Base-by-base conservation (phyloP, 2,329 filamentous ascomycete species). In the Colletotrichum coccodes region DNA sequence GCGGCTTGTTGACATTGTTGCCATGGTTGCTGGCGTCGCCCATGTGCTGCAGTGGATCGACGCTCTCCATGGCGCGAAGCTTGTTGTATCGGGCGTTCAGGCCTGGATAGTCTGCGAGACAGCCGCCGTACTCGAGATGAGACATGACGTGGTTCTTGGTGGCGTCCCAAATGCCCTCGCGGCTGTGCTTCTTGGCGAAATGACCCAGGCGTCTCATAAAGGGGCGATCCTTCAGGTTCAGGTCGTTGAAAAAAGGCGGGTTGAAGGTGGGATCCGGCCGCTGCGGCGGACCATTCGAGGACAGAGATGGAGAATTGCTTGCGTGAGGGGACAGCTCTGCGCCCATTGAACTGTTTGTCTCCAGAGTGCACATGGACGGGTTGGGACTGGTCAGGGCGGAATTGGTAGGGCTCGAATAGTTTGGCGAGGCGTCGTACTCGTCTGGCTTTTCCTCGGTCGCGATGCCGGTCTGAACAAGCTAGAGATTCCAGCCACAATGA, bases 71-170 rank as follows among this genome's bases (percentile, higher is more conserved):
- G 2, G 86, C 87, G 61, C 93, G 87, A 30, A 97, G 81, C 47
- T 81, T 87, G 28, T 85, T 84, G 79, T 97, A 97, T 30, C 94
- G 86, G 42, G 82, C 82, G 71, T 90, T 91, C 34, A 97, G 84
- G 11, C 89, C 89, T 2, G 85, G 82, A 71, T 91, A 94, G 76
- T 97, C 94, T 52, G 94, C 91, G 75, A 97, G 87, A 66, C 92
- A 92, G 26, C 91, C 88, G 4, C 93, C 94, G 76, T 95, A 97
- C 75, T 97, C 94, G 16, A 97, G 78, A 75, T 97, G 93, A 1
- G 93, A 94, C 72, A 91, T 87, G 56, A 97, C 85, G 72, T 95
- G 91, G 57, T 90, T 87, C 61, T 90, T 90, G 0, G 92, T 89
- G 2, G 94, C 94, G 67, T 89, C 85, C 26, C 90, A 82, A 1